A percentile compares a stretch with the other conserved stretches of the same genome.
Evolutionary conservation across 2,329 filamentous ascomycete species (phyloP).

Genomic region (Aspergillus cejpii): DNA sequence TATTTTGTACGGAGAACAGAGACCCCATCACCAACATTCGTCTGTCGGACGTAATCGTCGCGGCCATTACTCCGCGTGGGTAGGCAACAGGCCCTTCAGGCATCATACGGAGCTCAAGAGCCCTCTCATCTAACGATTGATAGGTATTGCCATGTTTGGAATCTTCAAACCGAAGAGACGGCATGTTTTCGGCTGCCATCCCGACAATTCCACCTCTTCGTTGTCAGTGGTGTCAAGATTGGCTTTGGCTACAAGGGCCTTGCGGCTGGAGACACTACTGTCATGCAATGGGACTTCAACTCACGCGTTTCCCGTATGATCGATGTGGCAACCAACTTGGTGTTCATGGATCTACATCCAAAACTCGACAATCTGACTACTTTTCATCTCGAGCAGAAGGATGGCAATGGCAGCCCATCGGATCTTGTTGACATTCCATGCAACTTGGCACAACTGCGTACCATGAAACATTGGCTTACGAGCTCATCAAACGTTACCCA

Average conservation of each 20-base stretch:
- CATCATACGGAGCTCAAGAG: neutral
- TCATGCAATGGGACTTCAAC: slow-evolving; percentile 22
- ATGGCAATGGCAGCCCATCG: neutral
- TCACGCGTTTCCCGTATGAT: slow-evolving; percentile 14
- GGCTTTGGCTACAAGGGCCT: slow-evolving; percentile 13
- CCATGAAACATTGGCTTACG: slow-evolving; percentile 12
- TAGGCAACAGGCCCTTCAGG: slow-evolving; percentile 8
- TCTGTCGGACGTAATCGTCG: slow-evolving; percentile 20
- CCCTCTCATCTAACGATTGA: neutral
- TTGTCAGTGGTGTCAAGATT: slow-evolving; percentile 19
- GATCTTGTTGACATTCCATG: neutral
- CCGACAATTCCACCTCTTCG: slow-evolving; percentile 11
- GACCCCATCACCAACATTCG: slow-evolving; percentile 13
- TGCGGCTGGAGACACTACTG: neutral
- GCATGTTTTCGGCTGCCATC: slow-evolving; percentile 26
- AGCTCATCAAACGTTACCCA: neutral
- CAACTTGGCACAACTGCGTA: slow-evolving; percentile 6
- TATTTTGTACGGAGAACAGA: slow-evolving; percentile 21
- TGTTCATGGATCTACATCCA: slow-evolving; percentile 15
- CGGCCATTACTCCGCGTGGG: slow-evolving; percentile 18
- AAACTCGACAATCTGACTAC: slow-evolving; percentile 14
- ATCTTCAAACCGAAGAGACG: slow-evolving; percentile 17
- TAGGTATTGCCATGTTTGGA: slow-evolving; percentile 31
- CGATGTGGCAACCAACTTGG: slow-evolving; percentile 2
- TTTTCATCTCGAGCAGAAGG: slow-evolving; percentile 8